phyloP scores from a whole-genome alignment of 345 rosid species.

The Theobroma cacao region DNA sequence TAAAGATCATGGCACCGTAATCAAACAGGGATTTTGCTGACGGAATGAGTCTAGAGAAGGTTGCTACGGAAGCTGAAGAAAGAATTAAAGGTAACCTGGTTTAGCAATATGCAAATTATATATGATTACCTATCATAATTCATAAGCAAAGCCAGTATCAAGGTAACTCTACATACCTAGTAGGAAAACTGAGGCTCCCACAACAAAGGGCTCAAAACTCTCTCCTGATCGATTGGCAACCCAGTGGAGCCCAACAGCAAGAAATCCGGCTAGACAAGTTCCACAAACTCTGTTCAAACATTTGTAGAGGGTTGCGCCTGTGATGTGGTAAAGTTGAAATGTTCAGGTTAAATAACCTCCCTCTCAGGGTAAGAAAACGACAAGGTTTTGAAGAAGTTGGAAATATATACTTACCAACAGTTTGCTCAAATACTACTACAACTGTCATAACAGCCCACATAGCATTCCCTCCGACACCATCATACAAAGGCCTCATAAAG shows the following conservation, averaged over 20 bases:
- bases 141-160: too few relatives aligned
- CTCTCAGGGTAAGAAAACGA: background rate
- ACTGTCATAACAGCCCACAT: constrained; percentile 64
- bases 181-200: constrained; percentile 40
- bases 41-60: constrained; percentile 74
- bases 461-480: constrained; percentile 49
- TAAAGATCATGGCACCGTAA: constrained; percentile 71
- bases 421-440: constrained; percentile 45
- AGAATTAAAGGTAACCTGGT: background rate
- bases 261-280: constrained; percentile 44
- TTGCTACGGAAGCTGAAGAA: constrained; percentile 62
- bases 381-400: background rate
- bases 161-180: constrained; percentile 37
- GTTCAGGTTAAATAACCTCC: background rate
- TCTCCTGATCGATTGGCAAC: constrained; percentile 39
- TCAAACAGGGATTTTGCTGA: constrained; percentile 62
- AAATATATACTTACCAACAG: constrained; percentile 32
- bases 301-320: constrained; percentile 43
- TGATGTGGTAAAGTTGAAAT: background rate
- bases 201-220: constrained; percentile 27
- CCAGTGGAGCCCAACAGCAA: constrained; percentile 48
- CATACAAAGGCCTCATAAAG: constrained; percentile 43
- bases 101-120: background rate
- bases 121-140: too few relatives aligned
- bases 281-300: constrained; percentile 42